phyloP scores from a whole-genome alignment of 139 green algal species.

The Coccomyxa sp. region DNA sequence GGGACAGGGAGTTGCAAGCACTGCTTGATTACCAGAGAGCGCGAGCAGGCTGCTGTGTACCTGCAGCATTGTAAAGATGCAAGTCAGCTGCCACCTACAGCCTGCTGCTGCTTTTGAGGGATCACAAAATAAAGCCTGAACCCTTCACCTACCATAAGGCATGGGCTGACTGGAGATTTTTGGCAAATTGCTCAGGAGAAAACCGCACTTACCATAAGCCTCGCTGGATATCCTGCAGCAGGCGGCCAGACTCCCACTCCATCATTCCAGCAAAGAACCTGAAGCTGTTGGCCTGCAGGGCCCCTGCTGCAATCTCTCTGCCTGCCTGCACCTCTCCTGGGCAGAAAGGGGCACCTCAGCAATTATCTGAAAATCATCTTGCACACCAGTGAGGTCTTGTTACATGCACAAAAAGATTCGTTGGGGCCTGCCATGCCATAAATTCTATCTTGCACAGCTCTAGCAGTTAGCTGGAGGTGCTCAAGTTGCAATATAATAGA shows the following conservation, averaged over 20 bases:
- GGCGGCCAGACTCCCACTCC: conserved; percentile 46
- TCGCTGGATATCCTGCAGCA: conserved; percentile 37
- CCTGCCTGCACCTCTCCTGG: conserved; percentile 22
- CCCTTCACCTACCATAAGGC: too few species aligned
- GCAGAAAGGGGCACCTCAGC: too few species aligned
- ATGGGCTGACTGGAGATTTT: too few species aligned
- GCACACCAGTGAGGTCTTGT: not conserved
- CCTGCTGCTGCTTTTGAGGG: not conserved
- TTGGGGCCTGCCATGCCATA: too few species aligned
- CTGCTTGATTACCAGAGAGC: conserved; percentile 59
- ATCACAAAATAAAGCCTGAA: too few species aligned
- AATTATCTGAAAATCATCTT: too few species aligned
- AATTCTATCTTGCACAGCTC: too few species aligned
- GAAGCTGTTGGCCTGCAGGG: conserved; percentile 32
- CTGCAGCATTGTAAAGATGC: conserved; percentile 6
- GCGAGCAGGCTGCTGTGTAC: conserved; percentile 44
- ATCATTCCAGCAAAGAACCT: conserved; percentile 56
- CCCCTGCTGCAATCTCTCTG: conserved; percentile 17
- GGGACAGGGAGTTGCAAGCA: conserved; percentile 61
- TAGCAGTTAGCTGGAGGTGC: too few species aligned
- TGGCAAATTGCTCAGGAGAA: too few species aligned
- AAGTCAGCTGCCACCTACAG: conserved; percentile 2
- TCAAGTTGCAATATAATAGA: not conserved
- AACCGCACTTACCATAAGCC: conserved; percentile 54
- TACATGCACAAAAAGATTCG: not conserved